Evolutionary conservation across 73 alveolate species (phyloP).

Genomic region (Tetrahymena malaccensis): DNA sequence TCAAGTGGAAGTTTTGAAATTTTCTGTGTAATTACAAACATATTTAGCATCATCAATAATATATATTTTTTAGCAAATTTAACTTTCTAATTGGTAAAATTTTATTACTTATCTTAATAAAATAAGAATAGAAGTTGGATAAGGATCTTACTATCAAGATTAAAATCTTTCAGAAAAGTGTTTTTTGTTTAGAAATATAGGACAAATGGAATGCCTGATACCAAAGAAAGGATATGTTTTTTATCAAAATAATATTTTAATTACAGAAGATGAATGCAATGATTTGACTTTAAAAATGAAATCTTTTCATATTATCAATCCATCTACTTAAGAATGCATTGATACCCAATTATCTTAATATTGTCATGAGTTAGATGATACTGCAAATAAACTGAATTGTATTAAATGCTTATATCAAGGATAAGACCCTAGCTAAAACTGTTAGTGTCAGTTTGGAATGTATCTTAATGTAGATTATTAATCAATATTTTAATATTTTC

Average conservation of each 20-base stretch:
- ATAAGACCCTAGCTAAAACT: background rate
- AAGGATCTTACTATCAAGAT: background rate
- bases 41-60: background rate
- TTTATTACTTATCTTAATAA: background rate
- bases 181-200: background rate
- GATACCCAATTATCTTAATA: background rate
- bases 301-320: background rate
- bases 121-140: background rate
- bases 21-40: background rate
- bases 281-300: background rate
- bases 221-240: background rate
- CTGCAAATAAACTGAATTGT: background rate
- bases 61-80: background rate
- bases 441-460: background rate
- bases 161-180: background rate
- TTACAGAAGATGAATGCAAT: background rate
- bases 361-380: background rate
- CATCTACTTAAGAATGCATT: background rate
- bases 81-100: background rate
- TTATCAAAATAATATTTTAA: background rate
- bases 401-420: background rate
- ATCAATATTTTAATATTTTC: too few relatives aligned
- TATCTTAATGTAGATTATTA: background rate
- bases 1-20: background rate
- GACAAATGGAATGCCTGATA: background rate